Percentiles rank a stretch among this genome's conserved stretches.
Evolutionary conservation across 164 flowering plant species (phyloP).

Genomic region (Macadamia integrifolia): DNA sequence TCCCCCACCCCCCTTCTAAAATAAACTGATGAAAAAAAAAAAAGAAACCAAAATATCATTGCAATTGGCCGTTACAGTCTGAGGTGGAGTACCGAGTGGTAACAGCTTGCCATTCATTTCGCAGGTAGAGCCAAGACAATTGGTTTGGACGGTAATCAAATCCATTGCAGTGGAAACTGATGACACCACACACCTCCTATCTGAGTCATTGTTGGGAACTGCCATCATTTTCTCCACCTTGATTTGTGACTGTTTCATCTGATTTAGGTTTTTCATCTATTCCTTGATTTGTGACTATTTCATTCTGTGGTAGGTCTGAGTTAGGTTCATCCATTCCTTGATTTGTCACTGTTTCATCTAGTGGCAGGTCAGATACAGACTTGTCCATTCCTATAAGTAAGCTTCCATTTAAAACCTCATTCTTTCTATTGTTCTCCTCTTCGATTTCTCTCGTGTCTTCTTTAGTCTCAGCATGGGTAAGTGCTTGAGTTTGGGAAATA

Average conservation of each 20-base stretch:
- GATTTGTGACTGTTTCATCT: neutral
- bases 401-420: conserved; percentile 13
- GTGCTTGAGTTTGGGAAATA: conserved; percentile 18
- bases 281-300: no score
- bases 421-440: conserved; percentile 12
- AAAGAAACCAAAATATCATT: neutral
- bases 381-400: conserved; percentile 18
- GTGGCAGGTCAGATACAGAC: conserved; percentile 16
- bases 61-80: neutral
- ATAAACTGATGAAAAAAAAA: neutral
- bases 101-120: neutral
- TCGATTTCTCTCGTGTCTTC: conserved; percentile 13
- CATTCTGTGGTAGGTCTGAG: no score
- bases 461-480: conserved; percentile 7
- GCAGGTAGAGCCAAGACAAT: neutral
- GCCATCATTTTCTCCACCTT: conserved; percentile 16
- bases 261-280: no score
- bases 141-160: neutral
- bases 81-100: neutral
- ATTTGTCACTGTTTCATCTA: conserved; percentile 11
- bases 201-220: conserved; percentile 4
- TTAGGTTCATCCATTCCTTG: no score
- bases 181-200: neutral
- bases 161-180: neutral
- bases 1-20: neutral